Base-by-base conservation (phyloP, 208 protist species). In the Herpetomonas tarakana region DNA sequence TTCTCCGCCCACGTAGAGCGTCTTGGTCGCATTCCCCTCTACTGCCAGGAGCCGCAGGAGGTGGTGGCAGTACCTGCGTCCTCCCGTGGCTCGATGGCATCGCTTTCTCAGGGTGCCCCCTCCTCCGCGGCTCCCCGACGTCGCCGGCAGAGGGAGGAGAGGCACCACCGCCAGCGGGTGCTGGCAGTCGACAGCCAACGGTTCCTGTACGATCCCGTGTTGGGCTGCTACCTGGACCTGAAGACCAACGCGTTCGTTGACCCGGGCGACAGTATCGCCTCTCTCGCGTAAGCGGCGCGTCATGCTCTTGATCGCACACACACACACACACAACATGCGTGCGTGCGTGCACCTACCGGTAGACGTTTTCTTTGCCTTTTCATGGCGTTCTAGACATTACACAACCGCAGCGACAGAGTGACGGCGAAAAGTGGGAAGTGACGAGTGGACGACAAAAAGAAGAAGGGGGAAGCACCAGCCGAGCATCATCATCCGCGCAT, bases 141-240 rank as follows among this genome's bases (percentile, higher is more conserved):
- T 6, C 46, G 46, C 31, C 45, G 45, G 3, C 27, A 26, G 44
- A 38, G 26, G 29, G 35, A 50, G 22, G 18, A 45, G 41, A 47
- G 16, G 41, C 19, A 26, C 29, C 41, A 29, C n/a, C n/a, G n/a
- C n/a, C 6, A 6, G 14, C 35, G 35, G 9, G 35, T 41, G 9
- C 35, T 41, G 35, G n/a, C n/a, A n/a, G 14, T 18, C 18, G 31
- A 63, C 16, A 63, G 2, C 28, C 62, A 19, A 12, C 70, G 70
- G 12, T 81, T 80, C 70, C 54, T 94, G 29, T 94, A 87, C 67
- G 88, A 94, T 58, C 64, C 84, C 6, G 62, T 92, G 16, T 60
- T 91, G 51, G 66, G 76, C 24, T 92, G 83, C 52, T 94, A 80
- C 53, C 59, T 92, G 25, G 84, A 94, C 44, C 21, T 76, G 45